phyloP scores from a whole-genome alignment of 257 asterid species.

The Plantago ovata region DNA sequence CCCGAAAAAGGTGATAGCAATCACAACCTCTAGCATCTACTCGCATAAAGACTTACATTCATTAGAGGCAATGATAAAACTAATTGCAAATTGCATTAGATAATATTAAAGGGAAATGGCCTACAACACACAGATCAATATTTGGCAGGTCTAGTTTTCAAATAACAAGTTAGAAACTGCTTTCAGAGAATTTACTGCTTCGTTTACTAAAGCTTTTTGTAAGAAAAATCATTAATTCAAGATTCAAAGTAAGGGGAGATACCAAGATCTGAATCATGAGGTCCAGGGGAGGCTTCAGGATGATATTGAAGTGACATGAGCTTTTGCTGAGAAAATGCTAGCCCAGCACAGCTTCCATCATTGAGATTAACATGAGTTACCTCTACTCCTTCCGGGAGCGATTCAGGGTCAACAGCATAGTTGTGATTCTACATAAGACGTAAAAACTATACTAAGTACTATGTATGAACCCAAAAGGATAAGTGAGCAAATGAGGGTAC shows the following conservation, averaged over 20 bases:
- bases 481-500: constrained; percentile 4
- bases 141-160: background rate
- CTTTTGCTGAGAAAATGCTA: constrained; percentile 63
- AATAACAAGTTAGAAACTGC: too few species aligned
- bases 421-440: constrained; percentile 72
- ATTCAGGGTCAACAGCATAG: constrained; percentile 88
- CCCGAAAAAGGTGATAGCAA: too few species aligned
- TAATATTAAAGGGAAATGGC: too few species aligned
- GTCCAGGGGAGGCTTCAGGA: constrained; percentile 99
- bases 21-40: too few species aligned
- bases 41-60: too few species aligned
- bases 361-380: constrained; percentile 91
- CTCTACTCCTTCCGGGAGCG: constrained; percentile 75
- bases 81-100: too few species aligned
- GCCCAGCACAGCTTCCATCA: constrained; percentile 97
- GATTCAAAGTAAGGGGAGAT: constrained; percentile 2
- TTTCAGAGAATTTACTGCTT: background rate
- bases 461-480: too few species aligned
- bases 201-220: background rate
- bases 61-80: too few species aligned
- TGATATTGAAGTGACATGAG: constrained; percentile 94
- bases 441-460: constrained; percentile 1
- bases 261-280: constrained; percentile 72
- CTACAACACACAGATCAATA: background rate
- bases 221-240: background rate